Percentiles rank a stretch among this genome's conserved stretches.
phyloP scores from a whole-genome alignment of 805 yeast species.

The Yamadazyma philogaea region DNA sequence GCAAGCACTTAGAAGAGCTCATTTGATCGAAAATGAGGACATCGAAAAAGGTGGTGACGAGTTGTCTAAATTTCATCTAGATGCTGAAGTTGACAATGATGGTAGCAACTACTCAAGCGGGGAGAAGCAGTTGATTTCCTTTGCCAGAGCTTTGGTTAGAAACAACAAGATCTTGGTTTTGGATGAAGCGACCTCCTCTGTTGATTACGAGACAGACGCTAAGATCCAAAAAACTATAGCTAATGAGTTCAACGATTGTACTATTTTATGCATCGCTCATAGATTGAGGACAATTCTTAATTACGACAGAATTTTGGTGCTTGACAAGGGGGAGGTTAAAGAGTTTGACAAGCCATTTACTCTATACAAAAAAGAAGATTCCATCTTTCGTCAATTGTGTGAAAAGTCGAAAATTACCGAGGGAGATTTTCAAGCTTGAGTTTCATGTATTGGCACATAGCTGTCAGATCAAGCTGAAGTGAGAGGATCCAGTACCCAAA shows the following conservation, averaged over 20 bases:
- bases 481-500: no score
- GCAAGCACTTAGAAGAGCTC: constrained; percentile 56
- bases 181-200: constrained; percentile 79
- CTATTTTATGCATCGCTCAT: constrained; percentile 85
- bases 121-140: constrained; percentile 71
- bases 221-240: constrained; percentile 69
- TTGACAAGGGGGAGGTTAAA: constrained; percentile 73
- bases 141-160: constrained; percentile 78
- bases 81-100: constrained; percentile 54
- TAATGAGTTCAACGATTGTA: constrained; percentile 63
- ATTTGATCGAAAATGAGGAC: constrained; percentile 39
- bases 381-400: constrained; percentile 69
- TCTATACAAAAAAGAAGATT: constrained; percentile 48
- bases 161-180: constrained; percentile 70
- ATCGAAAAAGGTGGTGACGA: background rate
- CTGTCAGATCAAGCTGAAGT: no score
- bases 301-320: constrained; percentile 73
- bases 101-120: constrained; percentile 73
- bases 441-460: no score
- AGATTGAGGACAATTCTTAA: constrained; percentile 69
- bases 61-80: constrained; percentile 32
- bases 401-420: constrained; percentile 42
- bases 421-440: constrained; percentile 34
- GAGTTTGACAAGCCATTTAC: constrained; percentile 75
- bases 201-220: constrained; percentile 83